Percentiles rank a stretch among this genome's conserved stretches.
These are phyloP conservation scores for Thraustochytrium striatum DNA, from an alignment of 352 stramenopile genomes.

Conservation along the genomic window DNA sequence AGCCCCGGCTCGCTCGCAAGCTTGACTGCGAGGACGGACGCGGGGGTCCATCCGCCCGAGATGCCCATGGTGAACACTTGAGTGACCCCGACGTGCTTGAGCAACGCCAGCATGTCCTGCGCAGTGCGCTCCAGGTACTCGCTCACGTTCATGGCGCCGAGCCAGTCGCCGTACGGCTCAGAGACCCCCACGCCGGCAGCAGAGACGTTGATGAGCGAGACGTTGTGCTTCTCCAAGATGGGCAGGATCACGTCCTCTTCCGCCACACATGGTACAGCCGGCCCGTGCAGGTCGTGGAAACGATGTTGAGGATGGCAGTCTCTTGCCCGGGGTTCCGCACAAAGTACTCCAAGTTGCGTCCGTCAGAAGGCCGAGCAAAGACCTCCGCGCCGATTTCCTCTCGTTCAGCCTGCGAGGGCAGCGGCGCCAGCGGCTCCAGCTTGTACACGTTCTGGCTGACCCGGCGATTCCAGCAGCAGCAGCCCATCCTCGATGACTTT, in stretches of 20 bases:
- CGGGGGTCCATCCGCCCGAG: slow-evolving; percentile 24
- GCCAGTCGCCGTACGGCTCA: slow-evolving; percentile 28
- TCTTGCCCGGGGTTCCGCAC: slow-evolving; percentile 16
- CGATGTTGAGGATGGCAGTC: slow-evolving; percentile 30
- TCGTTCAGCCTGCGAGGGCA: slow-evolving; percentile 11
- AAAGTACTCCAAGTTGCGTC: slow-evolving; percentile 35
- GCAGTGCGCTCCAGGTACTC: slow-evolving; percentile 29
- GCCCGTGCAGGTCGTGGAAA: slow-evolving; percentile 7
- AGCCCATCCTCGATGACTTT: neutral
- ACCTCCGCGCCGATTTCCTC: slow-evolving; percentile 21
- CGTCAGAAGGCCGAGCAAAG: slow-evolving; percentile 27
- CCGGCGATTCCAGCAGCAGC: slow-evolving; percentile 26
- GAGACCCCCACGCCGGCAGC: slow-evolving; percentile 7
- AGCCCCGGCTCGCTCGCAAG: neutral
- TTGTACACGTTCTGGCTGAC: slow-evolving; percentile 30
- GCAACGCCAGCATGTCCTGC: slow-evolving; percentile 3
- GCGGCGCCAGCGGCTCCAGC: neutral
- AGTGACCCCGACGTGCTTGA: slow-evolving; percentile 11
- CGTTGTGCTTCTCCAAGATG: slow-evolving; percentile 3
- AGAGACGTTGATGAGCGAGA: slow-evolving; percentile 28
- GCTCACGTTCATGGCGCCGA: slow-evolving; percentile 23
- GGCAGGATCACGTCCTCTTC: neutral
- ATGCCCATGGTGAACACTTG: slow-evolving; percentile 33
- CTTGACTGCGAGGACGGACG: slow-evolving; percentile 9
- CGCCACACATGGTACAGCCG: slow-evolving; percentile 31